Evolutionary conservation across 2,329 filamentous ascomycete species (phyloP).

Genomic region (Aspergillus sp.): DNA sequence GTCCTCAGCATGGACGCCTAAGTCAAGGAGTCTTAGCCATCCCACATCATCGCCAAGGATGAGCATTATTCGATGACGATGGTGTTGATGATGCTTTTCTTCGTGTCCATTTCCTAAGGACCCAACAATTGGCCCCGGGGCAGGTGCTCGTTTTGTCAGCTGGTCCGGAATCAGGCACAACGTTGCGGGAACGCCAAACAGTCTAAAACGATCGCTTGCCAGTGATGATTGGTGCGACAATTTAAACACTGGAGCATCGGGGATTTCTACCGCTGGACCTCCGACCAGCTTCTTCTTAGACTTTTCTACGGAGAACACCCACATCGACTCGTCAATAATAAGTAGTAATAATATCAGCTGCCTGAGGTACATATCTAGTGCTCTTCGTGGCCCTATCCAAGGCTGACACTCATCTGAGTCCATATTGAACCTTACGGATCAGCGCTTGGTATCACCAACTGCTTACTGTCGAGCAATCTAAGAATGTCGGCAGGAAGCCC

Average conservation of each 20-base stretch:
- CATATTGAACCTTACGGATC: not conserved
- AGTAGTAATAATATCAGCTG: not conserved
- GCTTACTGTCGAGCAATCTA: not conserved
- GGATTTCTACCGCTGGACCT: not conserved
- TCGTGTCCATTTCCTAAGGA: not conserved
- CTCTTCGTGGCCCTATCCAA: not conserved
- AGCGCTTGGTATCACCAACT: not conserved
- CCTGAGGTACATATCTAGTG: not conserved
- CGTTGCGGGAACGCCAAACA: not conserved
- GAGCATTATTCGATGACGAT: not conserved
- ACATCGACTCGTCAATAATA: no score
- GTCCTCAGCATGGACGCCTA: not conserved
- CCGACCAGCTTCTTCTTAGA: not conserved
- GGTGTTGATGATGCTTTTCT: not conserved
- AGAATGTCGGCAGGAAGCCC: not conserved
- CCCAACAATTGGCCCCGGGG: not conserved
- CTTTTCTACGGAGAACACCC: no score
- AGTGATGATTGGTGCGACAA: not conserved
- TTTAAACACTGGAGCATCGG: not conserved
- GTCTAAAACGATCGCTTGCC: not conserved
- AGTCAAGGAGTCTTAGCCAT: not conserved
- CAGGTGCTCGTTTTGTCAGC: not conserved
- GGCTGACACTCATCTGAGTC: not conserved
- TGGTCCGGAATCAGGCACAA: slow-evolving; percentile 5
- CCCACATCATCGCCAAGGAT: not conserved